Evolutionary conservation across 2,329 filamentous ascomycete genomes (phyloP).

Genomic region (Colletotrichum sp.): DNA sequence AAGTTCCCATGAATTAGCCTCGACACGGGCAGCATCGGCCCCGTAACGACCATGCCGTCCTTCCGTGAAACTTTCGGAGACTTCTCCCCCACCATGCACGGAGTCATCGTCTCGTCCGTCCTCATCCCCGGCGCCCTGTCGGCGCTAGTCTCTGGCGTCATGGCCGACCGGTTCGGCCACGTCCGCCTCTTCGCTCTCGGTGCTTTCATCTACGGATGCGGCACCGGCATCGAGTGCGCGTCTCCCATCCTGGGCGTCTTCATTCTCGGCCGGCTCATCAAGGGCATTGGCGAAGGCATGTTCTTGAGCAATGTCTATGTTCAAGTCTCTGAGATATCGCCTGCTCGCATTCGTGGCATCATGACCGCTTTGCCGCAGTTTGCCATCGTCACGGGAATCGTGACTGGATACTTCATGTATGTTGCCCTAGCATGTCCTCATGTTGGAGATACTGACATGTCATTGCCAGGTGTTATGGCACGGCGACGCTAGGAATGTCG

Average conservation of each 20-base stretch:
- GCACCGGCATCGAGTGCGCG: constrained; percentile 47
- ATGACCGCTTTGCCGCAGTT: constrained; percentile 60
- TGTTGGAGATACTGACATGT: not conserved
- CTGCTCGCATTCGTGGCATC: constrained; percentile 52
- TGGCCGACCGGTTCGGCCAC: constrained; percentile 60
- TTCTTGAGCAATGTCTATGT: constrained; percentile 57
- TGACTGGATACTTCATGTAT: constrained; percentile 63
- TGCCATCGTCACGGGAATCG: constrained; percentile 55
- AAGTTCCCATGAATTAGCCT: constrained; percentile 20
- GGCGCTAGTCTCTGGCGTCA: constrained; percentile 61
- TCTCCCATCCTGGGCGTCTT: constrained; percentile 51
- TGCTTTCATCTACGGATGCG: constrained; percentile 53
- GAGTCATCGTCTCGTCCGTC: constrained; percentile 64
- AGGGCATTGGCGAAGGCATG: constrained; percentile 63
- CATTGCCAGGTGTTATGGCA: constrained; percentile 48
- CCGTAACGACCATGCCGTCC: constrained; percentile 61
- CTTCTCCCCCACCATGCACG: constrained; percentile 60
- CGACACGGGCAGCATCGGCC: constrained; percentile 60
- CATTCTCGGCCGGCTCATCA: constrained; percentile 58
- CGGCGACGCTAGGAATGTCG: constrained; percentile 42
- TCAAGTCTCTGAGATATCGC: constrained; percentile 66
- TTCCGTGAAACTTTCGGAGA: constrained; percentile 57
- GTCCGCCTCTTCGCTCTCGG: constrained; percentile 57
- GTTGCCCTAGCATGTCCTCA: not conserved
- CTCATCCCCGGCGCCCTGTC: constrained; percentile 64